Evolutionary conservation across 768 basidiomycete genomes (phyloP), one percentile per base, ranked within the genome.

Genomic region (Podaxis sp.): DNA sequence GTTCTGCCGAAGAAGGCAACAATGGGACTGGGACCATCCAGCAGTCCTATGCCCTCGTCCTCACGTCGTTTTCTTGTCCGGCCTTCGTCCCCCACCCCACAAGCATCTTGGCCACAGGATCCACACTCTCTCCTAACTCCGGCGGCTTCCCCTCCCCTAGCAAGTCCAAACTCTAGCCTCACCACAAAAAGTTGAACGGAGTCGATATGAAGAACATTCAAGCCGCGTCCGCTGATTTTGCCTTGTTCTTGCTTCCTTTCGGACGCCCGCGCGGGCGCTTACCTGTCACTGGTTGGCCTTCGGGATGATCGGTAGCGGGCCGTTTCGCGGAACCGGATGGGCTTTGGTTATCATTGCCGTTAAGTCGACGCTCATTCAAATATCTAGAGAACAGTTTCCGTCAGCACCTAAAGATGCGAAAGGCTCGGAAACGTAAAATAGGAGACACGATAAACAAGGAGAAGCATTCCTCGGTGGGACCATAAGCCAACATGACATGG

Each of bases 201-300:
- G 37, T 16, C 54, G 44, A 35, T 21, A 32, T 18, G 3, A 18
- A 50, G 32, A 32, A 11, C 21, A n/a, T 25, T 44, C 23, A 61
- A 38, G 44, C 59, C 18, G 52, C 52, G 16, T 61, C 59, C 40
- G 52, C 11, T 61, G 53, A 47, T 61, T 71, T 73, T 16, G 61
- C 66, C 59, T 71, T 73, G 62, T 88, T 89, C 71, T 86, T 88
- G 69, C 88, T 90, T 1, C 88, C 88, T 66, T 85, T 87, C 36
- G 88, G 88, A 7, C 88, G 73, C 27, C 88, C 88, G 46, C 88
- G 75, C 0, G 87, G 84, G 13, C 86, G 72, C 63, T 88, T 89
- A 5, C 68, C 69, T 14, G 66, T 61, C 9, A 58, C 65, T 27
- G 64, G 64, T 21, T 66, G 70, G 14, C 62, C 67, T 13, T 73